These are phyloP conservation scores for Botrytis hyacinthi DNA, from an alignment of 2,329 filamentous ascomycete genomes.

Conservation along the genomic window DNA sequence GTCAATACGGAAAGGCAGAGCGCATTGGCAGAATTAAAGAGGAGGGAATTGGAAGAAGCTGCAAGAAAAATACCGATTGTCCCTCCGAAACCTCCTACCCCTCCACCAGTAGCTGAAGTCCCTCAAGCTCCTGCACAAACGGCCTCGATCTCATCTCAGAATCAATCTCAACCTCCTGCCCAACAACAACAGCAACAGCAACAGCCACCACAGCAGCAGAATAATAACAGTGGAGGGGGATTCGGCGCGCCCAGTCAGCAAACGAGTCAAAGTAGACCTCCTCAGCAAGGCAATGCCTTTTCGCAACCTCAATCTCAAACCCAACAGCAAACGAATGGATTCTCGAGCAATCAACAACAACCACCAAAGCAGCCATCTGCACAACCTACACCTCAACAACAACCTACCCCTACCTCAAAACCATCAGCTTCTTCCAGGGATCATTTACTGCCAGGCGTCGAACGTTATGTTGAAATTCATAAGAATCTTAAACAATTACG, in stretches of 20 bases:
- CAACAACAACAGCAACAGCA: background rate
- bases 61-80: conserved; percentile 35
- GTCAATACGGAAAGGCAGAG: conserved; percentile 41
- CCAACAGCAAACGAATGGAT: background rate
- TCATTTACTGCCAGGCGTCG: conserved; percentile 38
- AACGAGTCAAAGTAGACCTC: background rate
- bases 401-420: background rate
- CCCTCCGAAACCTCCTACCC: conserved; percentile 29
- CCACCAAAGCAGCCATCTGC: background rate
- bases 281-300: conserved; percentile 5
- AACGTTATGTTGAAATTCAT: conserved; percentile 58
- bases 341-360: background rate
- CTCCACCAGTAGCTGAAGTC: conserved; percentile 20
- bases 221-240: background rate
- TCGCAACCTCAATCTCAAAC: background rate
- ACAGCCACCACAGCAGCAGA: background rate
- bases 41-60: conserved; percentile 45
- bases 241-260: background rate
- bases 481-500: conserved; percentile 62
- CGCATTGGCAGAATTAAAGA: conserved; percentile 52
- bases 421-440: background rate
- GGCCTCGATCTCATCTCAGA: background rate
- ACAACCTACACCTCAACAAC: conserved; percentile 3
- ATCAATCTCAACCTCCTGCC: background rate
- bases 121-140: conserved; percentile 11